A percentile compares a stretch with the other conserved stretches of the same genome.
phyloP scores from a whole-genome alignment of 371 early-diverging fungal species.

The Lichtheimia ornata region DNA sequence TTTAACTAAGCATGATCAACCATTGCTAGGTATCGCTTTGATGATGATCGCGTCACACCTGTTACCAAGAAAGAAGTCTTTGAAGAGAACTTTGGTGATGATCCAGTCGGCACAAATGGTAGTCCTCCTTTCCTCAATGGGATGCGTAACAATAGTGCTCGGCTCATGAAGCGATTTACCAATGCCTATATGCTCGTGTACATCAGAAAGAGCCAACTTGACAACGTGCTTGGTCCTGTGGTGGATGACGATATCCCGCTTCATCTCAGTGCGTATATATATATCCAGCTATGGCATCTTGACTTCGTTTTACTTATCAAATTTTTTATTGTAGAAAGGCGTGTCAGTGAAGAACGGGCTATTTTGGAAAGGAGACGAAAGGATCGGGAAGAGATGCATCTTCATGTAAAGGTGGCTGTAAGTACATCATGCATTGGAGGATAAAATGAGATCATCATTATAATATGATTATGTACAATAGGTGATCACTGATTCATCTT shows the following conservation, averaged over 20 bases:
- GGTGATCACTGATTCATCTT: slow-evolving; percentile 67
- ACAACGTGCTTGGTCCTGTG: slow-evolving; percentile 70
- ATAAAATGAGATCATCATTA: neutral
- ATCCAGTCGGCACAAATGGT: slow-evolving; percentile 43
- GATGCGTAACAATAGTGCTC: slow-evolving; percentile 16
- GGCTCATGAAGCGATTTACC: slow-evolving; percentile 71
- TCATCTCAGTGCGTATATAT: slow-evolving; percentile 66
- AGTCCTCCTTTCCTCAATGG: slow-evolving; percentile 35
- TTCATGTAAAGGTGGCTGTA: slow-evolving; percentile 67
- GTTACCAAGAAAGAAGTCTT: slow-evolving; percentile 86
- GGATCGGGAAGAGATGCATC: slow-evolving; percentile 73
- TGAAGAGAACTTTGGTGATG: slow-evolving; percentile 96
- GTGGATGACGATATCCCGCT: slow-evolving; percentile 69
- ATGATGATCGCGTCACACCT: slow-evolving; percentile 95
- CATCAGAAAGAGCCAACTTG: slow-evolving; percentile 74
- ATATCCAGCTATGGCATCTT: neutral
- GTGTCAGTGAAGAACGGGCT: slow-evolving; percentile 65
- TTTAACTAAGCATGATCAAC: neutral
- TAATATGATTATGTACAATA: slow-evolving; percentile 7
- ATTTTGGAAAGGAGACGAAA: slow-evolving; percentile 54
- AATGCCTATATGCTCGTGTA: slow-evolving; percentile 98
- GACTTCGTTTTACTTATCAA: neutral
- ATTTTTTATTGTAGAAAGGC: slow-evolving; percentile 37
- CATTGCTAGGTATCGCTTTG: slow-evolving; percentile 79
- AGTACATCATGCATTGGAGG: slow-evolving; percentile 1